A percentile compares a stretch with the other conserved stretches of the same genome.
These are phyloP conservation scores for Metschnikowia kunwiensis DNA, from an alignment of 805 yeast genomes.

Conservation along the genomic window DNA sequence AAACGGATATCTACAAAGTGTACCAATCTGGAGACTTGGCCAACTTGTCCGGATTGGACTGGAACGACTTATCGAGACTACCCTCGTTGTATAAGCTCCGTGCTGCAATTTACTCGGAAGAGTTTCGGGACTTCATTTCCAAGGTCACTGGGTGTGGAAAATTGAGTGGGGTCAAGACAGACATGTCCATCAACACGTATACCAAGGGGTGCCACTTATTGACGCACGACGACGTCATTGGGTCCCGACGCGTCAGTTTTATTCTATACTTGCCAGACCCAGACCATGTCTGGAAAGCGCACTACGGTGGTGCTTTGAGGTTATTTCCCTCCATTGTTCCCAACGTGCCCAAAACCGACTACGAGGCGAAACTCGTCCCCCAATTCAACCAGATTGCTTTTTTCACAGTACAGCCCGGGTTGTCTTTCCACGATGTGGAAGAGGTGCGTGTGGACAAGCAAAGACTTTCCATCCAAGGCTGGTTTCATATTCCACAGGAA, in stretches of 20 bases:
- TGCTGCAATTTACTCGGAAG: slow-evolving; percentile 82
- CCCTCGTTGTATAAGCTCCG: slow-evolving; percentile 77
- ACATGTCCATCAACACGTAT: slow-evolving; percentile 88
- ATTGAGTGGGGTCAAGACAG: slow-evolving; percentile 85
- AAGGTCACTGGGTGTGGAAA: slow-evolving; percentile 84
- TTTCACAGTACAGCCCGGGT: slow-evolving; percentile 94
- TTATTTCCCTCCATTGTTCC: slow-evolving; percentile 83
- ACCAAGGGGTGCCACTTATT: slow-evolving; percentile 89
- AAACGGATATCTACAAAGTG: slow-evolving; percentile 94
- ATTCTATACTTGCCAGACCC: slow-evolving; percentile 93
- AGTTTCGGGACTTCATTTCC: slow-evolving; percentile 75
- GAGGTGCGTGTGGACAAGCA: slow-evolving; percentile 91
- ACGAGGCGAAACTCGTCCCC: slow-evolving; percentile 67
- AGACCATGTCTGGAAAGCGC: slow-evolving; percentile 80
- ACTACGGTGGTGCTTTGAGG: slow-evolving; percentile 90
- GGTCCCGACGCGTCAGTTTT: slow-evolving; percentile 88
- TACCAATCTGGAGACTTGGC: slow-evolving; percentile 89
- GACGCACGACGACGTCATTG: slow-evolving; percentile 97
- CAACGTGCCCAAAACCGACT: slow-evolving; percentile 86
- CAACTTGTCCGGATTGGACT: slow-evolving; percentile 79
- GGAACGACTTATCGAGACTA: slow-evolving; percentile 67
- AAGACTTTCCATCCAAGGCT: slow-evolving; percentile 91
- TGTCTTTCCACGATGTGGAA: slow-evolving; percentile 96
- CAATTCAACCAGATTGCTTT: slow-evolving; percentile 96
- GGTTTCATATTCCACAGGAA: slow-evolving; percentile 96